Evolutionary conservation across 345 rosid species (phyloP), one percentile per base, ranked within the genome.

Genomic region (Conringia planisiliqua): DNA sequence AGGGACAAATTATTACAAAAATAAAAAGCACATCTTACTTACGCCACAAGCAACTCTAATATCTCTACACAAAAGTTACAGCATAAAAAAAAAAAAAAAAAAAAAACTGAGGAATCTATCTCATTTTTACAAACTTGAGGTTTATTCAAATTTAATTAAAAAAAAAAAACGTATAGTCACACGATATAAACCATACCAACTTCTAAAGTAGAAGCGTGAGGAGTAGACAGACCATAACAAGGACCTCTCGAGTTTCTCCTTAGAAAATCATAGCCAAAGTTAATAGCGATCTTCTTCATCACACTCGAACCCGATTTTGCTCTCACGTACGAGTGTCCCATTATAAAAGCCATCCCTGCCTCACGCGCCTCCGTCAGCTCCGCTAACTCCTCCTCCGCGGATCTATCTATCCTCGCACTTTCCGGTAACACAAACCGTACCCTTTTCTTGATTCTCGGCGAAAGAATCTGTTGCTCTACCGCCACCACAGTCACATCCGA

Each of bases 161-260:
- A 66, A 18, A 60, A 0, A 7, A 39, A 74, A 56, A 9, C n/a
- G 16, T 60, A 8, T 39, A 14, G 36, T 81, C 71, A 95, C 33
- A 95, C 99, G 71, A 62, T 67, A 80, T 92, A 95, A 24, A 89
- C 79, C 99, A 95, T 90, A 67, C 99, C 99, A 61, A 95, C 99
- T 82, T 95, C 98, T 57, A 95, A 78, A 10, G 97, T 95, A 14
- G 96, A 92, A 48, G 96, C 99, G 39, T 83, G 93, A 4, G 99
- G 96, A 43, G 89, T 82, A 82, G 87, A 81, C 50, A 92, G 48
- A 12, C 86, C 89, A 75, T 86, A 86, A 3, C 78, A 72, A 14
- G 90, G 91, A n/a, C 90, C 88, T 59, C 99, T 85, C 14, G 93
- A 86, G 80, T 95, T 95, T 71, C 97, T 88, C 74, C 98, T 83